These are phyloP conservation scores for Orbilia javanica DNA, from an alignment of 2,329 filamentous ascomycete genomes.

Conservation along the genomic window DNA sequence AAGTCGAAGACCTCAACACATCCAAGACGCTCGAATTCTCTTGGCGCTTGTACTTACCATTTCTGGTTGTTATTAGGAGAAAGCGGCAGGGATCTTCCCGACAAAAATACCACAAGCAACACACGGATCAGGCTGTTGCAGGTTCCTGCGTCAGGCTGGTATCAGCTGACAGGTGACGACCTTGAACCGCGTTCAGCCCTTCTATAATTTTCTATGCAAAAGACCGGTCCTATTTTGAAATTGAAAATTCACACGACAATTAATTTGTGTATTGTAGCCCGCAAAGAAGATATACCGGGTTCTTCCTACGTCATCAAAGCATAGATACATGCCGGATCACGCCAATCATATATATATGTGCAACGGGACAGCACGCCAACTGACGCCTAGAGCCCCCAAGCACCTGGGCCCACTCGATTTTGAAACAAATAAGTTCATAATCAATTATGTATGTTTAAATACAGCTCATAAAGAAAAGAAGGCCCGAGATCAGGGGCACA, in stretches of 20 bases:
- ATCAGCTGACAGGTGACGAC: neutral
- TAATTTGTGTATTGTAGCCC: neutral
- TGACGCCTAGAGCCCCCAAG: neutral
- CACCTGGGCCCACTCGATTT: neutral
- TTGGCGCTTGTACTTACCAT: neutral
- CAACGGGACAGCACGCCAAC: neutral
- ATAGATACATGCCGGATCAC: too few species aligned
- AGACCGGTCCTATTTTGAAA: neutral
- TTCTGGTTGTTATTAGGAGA: neutral
- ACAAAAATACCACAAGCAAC: conserved; percentile 36
- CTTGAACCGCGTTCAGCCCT: neutral
- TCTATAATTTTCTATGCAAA: neutral
- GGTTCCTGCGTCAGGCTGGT: neutral
- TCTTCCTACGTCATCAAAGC: neutral
- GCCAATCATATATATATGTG: too few species aligned
- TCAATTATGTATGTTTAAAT: conserved; percentile 4
- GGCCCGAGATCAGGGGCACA: neutral
- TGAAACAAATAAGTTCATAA: neutral
- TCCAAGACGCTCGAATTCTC: neutral
- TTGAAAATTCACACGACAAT: neutral
- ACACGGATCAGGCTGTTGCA: neutral
- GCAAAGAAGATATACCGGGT: neutral
- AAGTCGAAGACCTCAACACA: neutral
- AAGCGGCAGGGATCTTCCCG: neutral
- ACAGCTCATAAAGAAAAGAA: neutral